A percentile compares a stretch with the other conserved stretches of the same genome.
Evolutionary conservation across 495 filamentous ascomycete genomes (phyloP).

Genomic region (Parmelia sp.): DNA sequence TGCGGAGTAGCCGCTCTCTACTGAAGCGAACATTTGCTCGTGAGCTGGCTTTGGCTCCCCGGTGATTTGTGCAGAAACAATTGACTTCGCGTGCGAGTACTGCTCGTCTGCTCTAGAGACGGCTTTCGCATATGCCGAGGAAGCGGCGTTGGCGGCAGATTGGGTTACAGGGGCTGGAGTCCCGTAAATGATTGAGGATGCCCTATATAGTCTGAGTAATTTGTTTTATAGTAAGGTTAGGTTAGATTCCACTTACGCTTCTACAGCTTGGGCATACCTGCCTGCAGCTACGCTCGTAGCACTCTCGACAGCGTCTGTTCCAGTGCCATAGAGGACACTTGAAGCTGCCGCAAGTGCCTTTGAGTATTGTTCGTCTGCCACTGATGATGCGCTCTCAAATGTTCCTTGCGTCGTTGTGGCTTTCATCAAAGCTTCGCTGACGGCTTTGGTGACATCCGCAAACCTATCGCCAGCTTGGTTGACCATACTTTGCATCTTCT

Average conservation of each 20-base stretch:
- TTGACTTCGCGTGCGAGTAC: conserved; percentile 59
- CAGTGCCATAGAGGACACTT: conserved; percentile 50
- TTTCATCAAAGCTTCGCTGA: conserved; percentile 47
- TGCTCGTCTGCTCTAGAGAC: conserved; percentile 53
- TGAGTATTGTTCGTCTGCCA: conserved; percentile 51
- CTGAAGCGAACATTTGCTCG: conserved; percentile 56
- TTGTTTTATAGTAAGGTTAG: neutral
- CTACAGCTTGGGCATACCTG: conserved; percentile 53
- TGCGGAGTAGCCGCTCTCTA: conserved; percentile 62
- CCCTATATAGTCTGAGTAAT: conserved; percentile 35
- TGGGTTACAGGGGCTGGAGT: conserved; percentile 44
- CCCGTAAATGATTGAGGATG: conserved; percentile 58
- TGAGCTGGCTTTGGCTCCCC: conserved; percentile 59
- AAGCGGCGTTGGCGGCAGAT: conserved; percentile 42
- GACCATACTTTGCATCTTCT: conserved; percentile 46
- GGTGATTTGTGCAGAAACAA: conserved; percentile 59
- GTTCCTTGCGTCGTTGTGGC: conserved; percentile 40
- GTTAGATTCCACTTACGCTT: conserved; percentile 44
- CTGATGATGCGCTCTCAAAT: conserved; percentile 40
- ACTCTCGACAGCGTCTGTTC: conserved; percentile 45
- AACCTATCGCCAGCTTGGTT: conserved; percentile 46
- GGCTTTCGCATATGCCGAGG: conserved; percentile 56
- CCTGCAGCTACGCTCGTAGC: conserved; percentile 48
- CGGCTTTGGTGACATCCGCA: conserved; percentile 46
- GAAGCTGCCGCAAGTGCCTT: conserved; percentile 53